Evolutionary conservation across 179 eudicot species (phyloP).

Genomic region (Spinacia oleracea): DNA sequence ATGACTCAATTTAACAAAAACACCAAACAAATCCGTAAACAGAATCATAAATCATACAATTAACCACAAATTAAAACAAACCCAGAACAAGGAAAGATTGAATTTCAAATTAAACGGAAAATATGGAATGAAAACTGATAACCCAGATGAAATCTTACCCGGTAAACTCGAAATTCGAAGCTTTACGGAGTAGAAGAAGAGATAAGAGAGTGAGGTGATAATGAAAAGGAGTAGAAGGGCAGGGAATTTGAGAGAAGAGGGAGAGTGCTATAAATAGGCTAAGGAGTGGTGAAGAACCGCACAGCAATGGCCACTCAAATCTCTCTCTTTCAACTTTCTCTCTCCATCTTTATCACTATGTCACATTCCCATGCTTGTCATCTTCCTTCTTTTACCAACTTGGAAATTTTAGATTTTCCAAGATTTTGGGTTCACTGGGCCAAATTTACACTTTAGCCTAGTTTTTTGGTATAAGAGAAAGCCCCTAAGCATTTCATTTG

Average conservation of each 20-base stretch:
- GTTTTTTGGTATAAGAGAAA: too few relatives aligned
- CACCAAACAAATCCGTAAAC: neutral
- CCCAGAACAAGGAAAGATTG: neutral
- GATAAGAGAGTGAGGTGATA: neutral
- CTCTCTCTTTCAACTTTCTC: conserved; percentile 16
- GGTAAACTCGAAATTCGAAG: neutral
- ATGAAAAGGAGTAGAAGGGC: conserved; percentile 7
- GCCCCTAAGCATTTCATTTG: too few relatives aligned
- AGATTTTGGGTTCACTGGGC: conserved; percentile 3
- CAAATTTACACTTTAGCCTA: neutral
- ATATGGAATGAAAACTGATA: neutral
- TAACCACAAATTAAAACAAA: neutral
- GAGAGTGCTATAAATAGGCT: conserved; percentile 19
- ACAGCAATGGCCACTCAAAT: conserved; percentile 12
- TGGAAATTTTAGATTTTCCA: neutral
- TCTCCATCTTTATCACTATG: neutral
- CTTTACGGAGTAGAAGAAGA: neutral
- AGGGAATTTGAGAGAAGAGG: conserved; percentile 1
- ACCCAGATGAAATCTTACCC: conserved; percentile 17
- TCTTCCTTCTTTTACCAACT: neutral
- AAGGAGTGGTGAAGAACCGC: conserved; percentile 15
- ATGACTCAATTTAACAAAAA: neutral
- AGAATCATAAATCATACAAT: neutral
- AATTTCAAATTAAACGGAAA: neutral
- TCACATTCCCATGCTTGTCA: neutral